Conservation (phyloP, 768 basidiomycete genomes). For the Lactifluus rugatus region DNA sequence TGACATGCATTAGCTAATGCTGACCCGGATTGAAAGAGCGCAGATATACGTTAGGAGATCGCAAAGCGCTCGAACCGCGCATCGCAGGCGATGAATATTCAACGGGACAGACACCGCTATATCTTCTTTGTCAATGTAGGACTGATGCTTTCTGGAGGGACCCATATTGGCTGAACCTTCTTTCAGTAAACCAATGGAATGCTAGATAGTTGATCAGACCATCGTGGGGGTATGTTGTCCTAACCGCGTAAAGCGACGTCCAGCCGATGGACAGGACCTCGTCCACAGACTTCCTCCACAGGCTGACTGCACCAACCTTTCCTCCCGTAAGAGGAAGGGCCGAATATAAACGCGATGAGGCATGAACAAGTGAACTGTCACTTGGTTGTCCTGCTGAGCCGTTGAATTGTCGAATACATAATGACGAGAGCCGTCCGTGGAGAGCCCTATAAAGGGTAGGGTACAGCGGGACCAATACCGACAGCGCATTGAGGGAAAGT, state of each 20-base stretch:
- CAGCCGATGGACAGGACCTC: constrained; percentile 59
- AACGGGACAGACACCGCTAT: constrained; percentile 43
- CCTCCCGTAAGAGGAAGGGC: constrained; percentile 64
- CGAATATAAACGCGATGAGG: constrained; percentile 51
- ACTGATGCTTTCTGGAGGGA: constrained; percentile 16
- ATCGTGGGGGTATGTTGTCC: constrained; percentile 47
- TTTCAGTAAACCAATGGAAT: not conserved
- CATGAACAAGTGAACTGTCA: constrained; percentile 31
- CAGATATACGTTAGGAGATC: constrained; percentile 44
- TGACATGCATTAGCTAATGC: constrained; percentile 25
- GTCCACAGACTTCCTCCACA: constrained; percentile 72
- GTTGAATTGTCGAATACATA: constrained; percentile 48
- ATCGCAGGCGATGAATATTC: constrained; percentile 51
- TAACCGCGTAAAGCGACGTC: constrained; percentile 46
- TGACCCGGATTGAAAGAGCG: not conserved
- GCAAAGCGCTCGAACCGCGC: constrained; percentile 40
- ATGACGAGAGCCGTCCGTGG: constrained; percentile 39
- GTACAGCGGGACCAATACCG: constrained; percentile 51
- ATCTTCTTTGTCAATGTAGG: constrained; percentile 29
- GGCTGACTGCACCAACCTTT: constrained; percentile 58
- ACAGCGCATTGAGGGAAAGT: constrained; percentile 38
- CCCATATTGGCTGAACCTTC: constrained; percentile 14
- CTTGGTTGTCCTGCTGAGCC: constrained; percentile 41
- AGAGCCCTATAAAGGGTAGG: constrained; percentile 56
- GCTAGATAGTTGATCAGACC: constrained; percentile 27